Percentiles rank a stretch among this genome's conserved stretches.
These are phyloP conservation scores for Akanthomyces lecanii DNA, from an alignment of 2,329 filamentous ascomycete genomes.

Conservation along the genomic window DNA sequence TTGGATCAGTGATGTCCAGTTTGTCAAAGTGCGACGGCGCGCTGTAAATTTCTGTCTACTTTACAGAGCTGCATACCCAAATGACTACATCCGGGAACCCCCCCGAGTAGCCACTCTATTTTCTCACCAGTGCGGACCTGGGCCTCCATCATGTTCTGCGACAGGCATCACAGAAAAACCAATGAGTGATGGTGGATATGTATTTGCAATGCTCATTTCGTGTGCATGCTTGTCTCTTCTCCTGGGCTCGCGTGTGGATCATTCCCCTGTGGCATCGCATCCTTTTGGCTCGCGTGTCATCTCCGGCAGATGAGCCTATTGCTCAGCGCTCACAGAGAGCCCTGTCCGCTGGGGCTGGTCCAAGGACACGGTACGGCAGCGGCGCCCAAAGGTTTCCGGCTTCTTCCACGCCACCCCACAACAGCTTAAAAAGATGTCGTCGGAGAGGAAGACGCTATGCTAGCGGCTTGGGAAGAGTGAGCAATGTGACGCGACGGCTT, in stretches of 20 bases:
- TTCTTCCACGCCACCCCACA: conserved; percentile 17
- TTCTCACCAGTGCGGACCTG: background rate
- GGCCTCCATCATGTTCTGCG: background rate
- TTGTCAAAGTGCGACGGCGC: background rate
- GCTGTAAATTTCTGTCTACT: background rate
- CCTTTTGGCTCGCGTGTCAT: conserved; percentile 13
- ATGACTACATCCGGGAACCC: background rate
- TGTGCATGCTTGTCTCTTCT: background rate
- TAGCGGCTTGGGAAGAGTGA: background rate
- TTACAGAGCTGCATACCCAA: background rate
- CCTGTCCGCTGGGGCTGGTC: conserved; percentile 4
- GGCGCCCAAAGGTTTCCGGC: conserved; percentile 14
- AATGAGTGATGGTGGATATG: conserved; percentile 13
- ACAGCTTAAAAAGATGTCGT: background rate
- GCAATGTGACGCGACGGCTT: conserved; percentile 4
- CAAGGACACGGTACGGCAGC: background rate
- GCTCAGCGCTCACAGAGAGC: background rate
- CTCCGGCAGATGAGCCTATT: conserved; percentile 15
- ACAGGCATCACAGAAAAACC: background rate
- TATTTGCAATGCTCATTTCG: conserved; percentile 15
- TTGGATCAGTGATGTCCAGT: too few species aligned
- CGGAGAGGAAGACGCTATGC: background rate
- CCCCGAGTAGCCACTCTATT: conserved; percentile 7
- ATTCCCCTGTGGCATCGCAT: background rate
- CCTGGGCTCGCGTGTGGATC: conserved; percentile 1